These are phyloP conservation scores for Colletotrichum scovillei DNA, from an alignment of 2,329 filamentous ascomycete genomes.

Conservation along the genomic window DNA sequence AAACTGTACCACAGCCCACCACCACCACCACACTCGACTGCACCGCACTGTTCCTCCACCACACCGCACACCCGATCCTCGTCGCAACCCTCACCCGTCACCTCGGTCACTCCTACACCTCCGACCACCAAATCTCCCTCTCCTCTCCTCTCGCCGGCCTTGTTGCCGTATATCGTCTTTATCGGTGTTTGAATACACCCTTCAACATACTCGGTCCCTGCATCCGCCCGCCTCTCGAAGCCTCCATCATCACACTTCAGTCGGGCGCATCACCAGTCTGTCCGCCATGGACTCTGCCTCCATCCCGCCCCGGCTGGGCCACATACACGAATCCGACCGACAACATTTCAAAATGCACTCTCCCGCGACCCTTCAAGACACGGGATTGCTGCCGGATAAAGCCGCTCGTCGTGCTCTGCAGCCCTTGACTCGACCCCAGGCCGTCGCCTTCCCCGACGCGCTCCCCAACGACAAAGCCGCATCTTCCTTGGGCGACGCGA, in stretches of 20 bases:
- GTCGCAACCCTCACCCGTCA: constrained; percentile 37
- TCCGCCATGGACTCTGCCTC: constrained; percentile 34
- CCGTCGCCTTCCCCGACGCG: constrained; percentile 16
- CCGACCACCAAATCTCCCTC: not conserved
- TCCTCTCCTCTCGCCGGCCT: not conserved
- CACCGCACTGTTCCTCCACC: constrained; percentile 13
- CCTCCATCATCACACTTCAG: constrained; percentile 9
- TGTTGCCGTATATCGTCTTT: not conserved
- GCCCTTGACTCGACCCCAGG: not conserved
- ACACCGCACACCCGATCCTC: constrained; percentile 21
- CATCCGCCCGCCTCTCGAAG: not conserved
- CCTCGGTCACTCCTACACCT: constrained; percentile 15
- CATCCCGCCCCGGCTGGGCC: constrained; percentile 31
- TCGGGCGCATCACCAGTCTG: constrained; percentile 16
- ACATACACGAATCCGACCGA: constrained; percentile 18
- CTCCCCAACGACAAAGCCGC: constrained; percentile 9
- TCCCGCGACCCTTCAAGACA: constrained; percentile 4
- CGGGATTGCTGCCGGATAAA: constrained; percentile 17
- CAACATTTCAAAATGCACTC: constrained; percentile 28
- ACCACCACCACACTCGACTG: not conserved
- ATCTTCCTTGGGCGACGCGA: constrained; percentile 31
- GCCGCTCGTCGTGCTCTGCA: constrained; percentile 12
- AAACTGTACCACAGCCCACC: constrained; percentile 2
- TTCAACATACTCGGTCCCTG: not conserved
- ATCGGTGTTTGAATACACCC: not conserved